Percentiles rank a stretch among this genome's conserved stretches.
Evolutionary conservation across 148 eudicot species (phyloP).

Genomic region (Vaccinium darrowii): DNA sequence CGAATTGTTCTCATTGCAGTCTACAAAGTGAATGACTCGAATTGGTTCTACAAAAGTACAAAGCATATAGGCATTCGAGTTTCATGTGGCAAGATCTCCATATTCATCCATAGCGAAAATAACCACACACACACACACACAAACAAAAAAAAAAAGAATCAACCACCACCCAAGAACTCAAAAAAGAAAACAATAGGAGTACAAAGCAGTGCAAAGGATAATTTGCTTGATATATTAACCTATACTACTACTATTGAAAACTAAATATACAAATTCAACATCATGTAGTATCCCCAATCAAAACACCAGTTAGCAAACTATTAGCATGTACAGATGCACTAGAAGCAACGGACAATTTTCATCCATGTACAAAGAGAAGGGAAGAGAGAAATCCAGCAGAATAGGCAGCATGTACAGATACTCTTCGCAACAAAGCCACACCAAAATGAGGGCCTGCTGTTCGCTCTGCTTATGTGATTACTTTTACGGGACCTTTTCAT

Average conservation of each 20-base stretch:
- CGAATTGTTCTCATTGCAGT: background rate
- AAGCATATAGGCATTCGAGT: background rate
- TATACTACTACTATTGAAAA: background rate
- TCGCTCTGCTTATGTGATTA: background rate
- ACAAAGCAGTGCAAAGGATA: background rate
- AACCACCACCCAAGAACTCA: background rate
- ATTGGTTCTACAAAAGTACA: background rate
- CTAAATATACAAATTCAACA: background rate
- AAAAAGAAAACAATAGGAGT: background rate
- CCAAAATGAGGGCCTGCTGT: background rate
- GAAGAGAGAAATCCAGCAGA: background rate
- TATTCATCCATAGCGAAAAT: background rate
- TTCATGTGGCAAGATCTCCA: background rate
- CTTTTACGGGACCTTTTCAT: background rate
- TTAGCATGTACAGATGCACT: background rate
- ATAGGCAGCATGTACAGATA: background rate
- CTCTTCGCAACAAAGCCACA: background rate
- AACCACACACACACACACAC: background rate
- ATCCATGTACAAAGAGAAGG: slow-evolving; percentile 5
- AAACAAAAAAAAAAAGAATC: background rate
- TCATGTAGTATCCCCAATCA: background rate
- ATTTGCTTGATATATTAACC: background rate
- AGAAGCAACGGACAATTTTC: background rate
- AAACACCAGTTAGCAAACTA: slow-evolving; percentile 11
- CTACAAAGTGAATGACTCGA: background rate